Evolutionary conservation across 78 protist genomes (phyloP), one percentile per base, ranked within the genome.

Genomic region (Dictyostelium firmibasis): DNA sequence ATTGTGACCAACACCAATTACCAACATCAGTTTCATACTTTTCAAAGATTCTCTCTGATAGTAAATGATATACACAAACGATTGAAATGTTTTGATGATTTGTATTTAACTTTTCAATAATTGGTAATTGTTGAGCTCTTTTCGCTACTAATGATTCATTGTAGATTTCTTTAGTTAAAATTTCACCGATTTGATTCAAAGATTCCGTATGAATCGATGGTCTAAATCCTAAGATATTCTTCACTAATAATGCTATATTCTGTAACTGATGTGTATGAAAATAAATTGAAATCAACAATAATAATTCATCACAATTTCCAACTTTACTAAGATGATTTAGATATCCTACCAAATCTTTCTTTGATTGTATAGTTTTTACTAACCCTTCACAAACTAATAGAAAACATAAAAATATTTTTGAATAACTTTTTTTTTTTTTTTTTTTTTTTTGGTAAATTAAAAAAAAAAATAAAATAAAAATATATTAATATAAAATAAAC

Each of bases 161-260:
- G 38, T 76, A 87, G 10, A 87, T 87, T 33, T 87, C 93, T 44
- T 87, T 87, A 3, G 93, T 78, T 38, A 86, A 18, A 16, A 87
- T 33, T 29, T 87, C 93, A 62, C 93, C 93, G 7, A 87, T 78
- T 78, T 62, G 77, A 87, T 87, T 76, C 38, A 87, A 41, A 62
- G 84, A 76, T 78, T 87, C 93, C 0, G 93, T 87, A 77, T 87
- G 93, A 29, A 87, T 87, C 2, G 93, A 87, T 60, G 93, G 93
- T 76, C 85, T 76, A 62, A 87, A 87, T 38, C 93, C 93, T 20
- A 87, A 43, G 3, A 78, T 87, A 78, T 60, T 78, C 67, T 78
- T 87, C 6, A 87, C 85, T 9, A 60, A 9, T 6, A 43, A 47
- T 33, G 83, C 93, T 11, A 87, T 87, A 78, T 87, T 87, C 20